Percentiles rank a stretch among this genome's conserved stretches.
Evolutionary conservation across 2,329 filamentous ascomycete genomes (phyloP).

Genomic region (Coniochaeta pulveracea): DNA sequence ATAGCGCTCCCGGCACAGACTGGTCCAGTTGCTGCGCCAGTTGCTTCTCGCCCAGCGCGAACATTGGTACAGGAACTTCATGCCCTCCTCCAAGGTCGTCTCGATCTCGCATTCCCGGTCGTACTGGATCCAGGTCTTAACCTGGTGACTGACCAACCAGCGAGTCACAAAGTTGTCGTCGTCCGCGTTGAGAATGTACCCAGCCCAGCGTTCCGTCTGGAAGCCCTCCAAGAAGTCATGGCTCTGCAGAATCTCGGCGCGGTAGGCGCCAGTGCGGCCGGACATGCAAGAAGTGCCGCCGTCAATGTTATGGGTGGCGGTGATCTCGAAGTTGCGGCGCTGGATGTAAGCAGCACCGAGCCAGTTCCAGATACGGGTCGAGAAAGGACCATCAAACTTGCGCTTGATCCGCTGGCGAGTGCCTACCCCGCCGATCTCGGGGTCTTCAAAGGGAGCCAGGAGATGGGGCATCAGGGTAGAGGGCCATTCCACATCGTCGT

Average conservation of each 20-base stretch:
- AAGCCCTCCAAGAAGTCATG: slow-evolving; percentile 80
- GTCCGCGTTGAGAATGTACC: slow-evolving; percentile 86
- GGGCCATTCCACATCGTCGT: slow-evolving; percentile 94
- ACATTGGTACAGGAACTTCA: slow-evolving; percentile 87
- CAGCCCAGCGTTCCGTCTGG: slow-evolving; percentile 81
- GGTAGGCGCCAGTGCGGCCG: slow-evolving; percentile 85
- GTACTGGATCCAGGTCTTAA: slow-evolving; percentile 95
- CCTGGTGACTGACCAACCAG: slow-evolving; percentile 84
- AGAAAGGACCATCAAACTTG: slow-evolving; percentile 46
- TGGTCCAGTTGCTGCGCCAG: slow-evolving; percentile 94
- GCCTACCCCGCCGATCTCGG: slow-evolving; percentile 75
- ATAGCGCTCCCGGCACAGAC: slow-evolving; percentile 69
- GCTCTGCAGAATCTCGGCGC: slow-evolving; percentile 76
- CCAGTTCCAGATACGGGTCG: slow-evolving; percentile 69
- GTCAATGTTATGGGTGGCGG: slow-evolving; percentile 87
- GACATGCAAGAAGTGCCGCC: slow-evolving; percentile 96
- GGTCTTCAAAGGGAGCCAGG: slow-evolving; percentile 80
- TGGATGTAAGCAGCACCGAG: slow-evolving; percentile 87
- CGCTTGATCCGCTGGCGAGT: slow-evolving; percentile 81
- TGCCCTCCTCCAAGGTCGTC: slow-evolving; percentile 82
- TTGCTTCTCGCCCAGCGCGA: slow-evolving; percentile 93
- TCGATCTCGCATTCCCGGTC: slow-evolving; percentile 82
- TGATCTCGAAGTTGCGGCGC: slow-evolving; percentile 92
- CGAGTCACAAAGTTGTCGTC: slow-evolving; percentile 98
- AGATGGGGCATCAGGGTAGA: slow-evolving; percentile 81